Base-by-base conservation (phyloP, 2,329 filamentous ascomycete genomes). In the Fusarium torreyae region DNA sequence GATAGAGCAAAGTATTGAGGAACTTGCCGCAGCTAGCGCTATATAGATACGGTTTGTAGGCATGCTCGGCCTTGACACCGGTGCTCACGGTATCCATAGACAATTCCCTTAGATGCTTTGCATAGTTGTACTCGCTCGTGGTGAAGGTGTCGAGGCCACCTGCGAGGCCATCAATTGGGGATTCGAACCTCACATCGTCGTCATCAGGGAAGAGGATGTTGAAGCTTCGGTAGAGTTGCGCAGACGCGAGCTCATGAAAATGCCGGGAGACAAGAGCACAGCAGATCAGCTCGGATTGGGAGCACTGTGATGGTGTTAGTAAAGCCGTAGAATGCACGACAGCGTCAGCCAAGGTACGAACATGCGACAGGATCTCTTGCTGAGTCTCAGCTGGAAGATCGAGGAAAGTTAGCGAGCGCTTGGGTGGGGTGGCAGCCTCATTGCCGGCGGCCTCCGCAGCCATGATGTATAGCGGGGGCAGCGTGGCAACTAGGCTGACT, bases 61-160 rank as follows among this genome's bases (percentile, higher is more conserved):
- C 81, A 18, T 78, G 74, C 68, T 89, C 86, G n/a, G 83, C 86
- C 74, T 86, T 86, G 53, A 80, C 75, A 10, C 86, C 87, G 11
- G 82, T 80, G 64, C 81, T 85, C 26, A 86, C 77, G 2, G 87
- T 87, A 66, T 89, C 87, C 63, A 91, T 81, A 33, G 81, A 83
- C 38, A 91, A 78, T 57, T 87, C 83, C 64, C 82, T 83, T 31
- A 91, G 78, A 72, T 89, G 85, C 66, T 84, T 79, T 26, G 86
- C 87, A 78, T 91, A 90, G 76, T 90, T 82, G 78, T 90, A 89
- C 31, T 89, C 84, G 80, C 88, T 90, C 1, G 87, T 87, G 31
- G 84, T 86, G 55, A 91, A 86, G 6, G 88, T 90, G 57, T 90
- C 85, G 48, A 91, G 81, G 5, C 87, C 85, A 22, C 82, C 83